phyloP scores from a whole-genome alignment of 805 yeast genomes.

The Candida argentea region DNA sequence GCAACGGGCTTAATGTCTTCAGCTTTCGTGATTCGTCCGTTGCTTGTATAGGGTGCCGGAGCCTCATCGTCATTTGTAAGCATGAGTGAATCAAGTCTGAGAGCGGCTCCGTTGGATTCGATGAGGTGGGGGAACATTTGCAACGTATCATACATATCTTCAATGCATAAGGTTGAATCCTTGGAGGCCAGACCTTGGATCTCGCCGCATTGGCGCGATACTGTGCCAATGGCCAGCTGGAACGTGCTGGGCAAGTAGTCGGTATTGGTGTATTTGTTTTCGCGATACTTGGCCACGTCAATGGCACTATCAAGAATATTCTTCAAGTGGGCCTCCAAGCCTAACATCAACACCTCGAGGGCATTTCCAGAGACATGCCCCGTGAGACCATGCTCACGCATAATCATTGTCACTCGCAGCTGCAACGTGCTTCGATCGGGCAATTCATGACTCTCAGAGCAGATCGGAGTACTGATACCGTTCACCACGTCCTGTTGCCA shows the following conservation, averaged over 20 bases:
- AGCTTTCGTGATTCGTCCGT: slow-evolving; percentile 2
- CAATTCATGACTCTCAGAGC: slow-evolving; percentile 67
- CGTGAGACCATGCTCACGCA: slow-evolving; percentile 82
- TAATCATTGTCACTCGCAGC: slow-evolving; percentile 65
- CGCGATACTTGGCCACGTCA: slow-evolving; percentile 58
- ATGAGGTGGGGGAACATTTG: slow-evolving; percentile 55
- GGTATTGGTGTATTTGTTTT: slow-evolving; percentile 31
- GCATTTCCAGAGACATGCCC: slow-evolving; percentile 73
- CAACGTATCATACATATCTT: slow-evolving; percentile 58
- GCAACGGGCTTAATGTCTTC: slow-evolving; percentile 3
- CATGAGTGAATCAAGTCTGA: slow-evolving; percentile 34
- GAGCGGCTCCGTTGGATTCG: slow-evolving; percentile 56
- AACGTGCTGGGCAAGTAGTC: slow-evolving; percentile 14
- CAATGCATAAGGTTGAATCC: slow-evolving; percentile 43
- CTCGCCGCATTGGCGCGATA: slow-evolving; percentile 13
- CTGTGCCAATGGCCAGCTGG: neutral
- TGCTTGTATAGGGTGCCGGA: slow-evolving; percentile 4
- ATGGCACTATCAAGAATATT: slow-evolving; percentile 64
- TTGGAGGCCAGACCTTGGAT: slow-evolving; percentile 6
- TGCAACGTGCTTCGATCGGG: slow-evolving; percentile 70
- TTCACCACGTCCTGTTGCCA: slow-evolving; percentile 92
- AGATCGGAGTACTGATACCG: slow-evolving; percentile 72
- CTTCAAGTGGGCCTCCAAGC: slow-evolving; percentile 73
- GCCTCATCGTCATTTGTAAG: slow-evolving; percentile 8
- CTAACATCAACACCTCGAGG: slow-evolving; percentile 68